phyloP scores from a whole-genome alignment of 2,329 filamentous ascomycete genomes.

The Fusarium hostae region DNA sequence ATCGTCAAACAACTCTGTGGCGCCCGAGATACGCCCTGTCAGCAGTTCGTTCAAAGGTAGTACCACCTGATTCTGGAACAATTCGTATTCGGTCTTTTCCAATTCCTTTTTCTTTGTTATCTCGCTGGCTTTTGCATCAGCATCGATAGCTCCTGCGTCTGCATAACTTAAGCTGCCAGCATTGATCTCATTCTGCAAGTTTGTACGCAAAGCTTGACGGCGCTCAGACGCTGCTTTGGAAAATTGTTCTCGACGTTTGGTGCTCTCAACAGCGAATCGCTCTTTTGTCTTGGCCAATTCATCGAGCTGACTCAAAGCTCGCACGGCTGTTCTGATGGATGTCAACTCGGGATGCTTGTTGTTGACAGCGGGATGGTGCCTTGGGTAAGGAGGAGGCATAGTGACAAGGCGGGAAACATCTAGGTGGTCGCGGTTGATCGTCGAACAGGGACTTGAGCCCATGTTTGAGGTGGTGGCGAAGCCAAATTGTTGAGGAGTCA shows the following conservation, averaged over 20 bases:
- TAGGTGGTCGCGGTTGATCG: conserved; percentile 66
- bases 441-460: conserved; percentile 57
- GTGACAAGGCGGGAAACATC: conserved; percentile 95
- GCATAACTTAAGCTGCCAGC: conserved; percentile 83
- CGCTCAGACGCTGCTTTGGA: conserved; percentile 61
- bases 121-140: conserved; percentile 77
- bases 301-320: conserved; percentile 76
- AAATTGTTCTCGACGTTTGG: conserved; percentile 68
- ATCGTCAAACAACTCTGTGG: conserved; percentile 81
- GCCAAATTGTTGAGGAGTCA: conserved; percentile 57
- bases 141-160: conserved; percentile 84
- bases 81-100: conserved; percentile 83
- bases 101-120: conserved; percentile 75
- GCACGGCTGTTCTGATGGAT: conserved; percentile 77
- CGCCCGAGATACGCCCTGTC: conserved; percentile 77
- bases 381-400: conserved; percentile 90
- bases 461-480: conserved; percentile 54
- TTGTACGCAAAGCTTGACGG: conserved; percentile 73
- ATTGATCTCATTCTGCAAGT: conserved; percentile 82
- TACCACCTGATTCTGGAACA: conserved; percentile 85
- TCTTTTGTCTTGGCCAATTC: conserved; percentile 78
- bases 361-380: conserved; percentile 94
- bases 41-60: conserved; percentile 84
- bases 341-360: conserved; percentile 94
- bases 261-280: conserved; percentile 66